These are phyloP conservation scores for Globisporangium sylvaticum DNA, from an alignment of 352 stramenopile species.

Conservation along the genomic window DNA sequence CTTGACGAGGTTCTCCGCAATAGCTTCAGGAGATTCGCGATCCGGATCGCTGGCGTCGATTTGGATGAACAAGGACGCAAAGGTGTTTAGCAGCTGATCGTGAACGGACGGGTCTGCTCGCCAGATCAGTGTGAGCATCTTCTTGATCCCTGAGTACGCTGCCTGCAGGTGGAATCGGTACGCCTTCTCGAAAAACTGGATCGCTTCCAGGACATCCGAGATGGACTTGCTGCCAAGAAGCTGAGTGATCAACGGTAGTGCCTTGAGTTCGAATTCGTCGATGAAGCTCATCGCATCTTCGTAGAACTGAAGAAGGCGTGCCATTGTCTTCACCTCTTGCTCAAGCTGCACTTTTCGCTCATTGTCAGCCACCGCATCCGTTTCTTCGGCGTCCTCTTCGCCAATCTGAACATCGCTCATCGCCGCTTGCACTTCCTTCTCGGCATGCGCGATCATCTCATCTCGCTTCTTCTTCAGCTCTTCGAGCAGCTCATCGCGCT, in stretches of 20 bases:
- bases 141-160: conserved; percentile 88
- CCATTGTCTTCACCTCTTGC: conserved; percentile 71
- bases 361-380: conserved; percentile 18
- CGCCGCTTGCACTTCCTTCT: conserved; percentile 66
- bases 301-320: conserved; percentile 89
- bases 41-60: conserved; percentile 43
- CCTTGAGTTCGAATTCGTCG: conserved; percentile 82
- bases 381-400: conserved; percentile 5
- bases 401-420: conserved; percentile 31
- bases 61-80: conserved; percentile 60
- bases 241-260: conserved; percentile 71
- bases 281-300: conserved; percentile 92
- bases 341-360: conserved; percentile 46
- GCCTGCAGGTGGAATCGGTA: conserved; percentile 88
- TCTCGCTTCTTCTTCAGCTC: conserved; percentile 57
- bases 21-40: conserved; percentile 33
- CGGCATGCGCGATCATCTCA: conserved; percentile 77
- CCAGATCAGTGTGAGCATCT: conserved; percentile 91
- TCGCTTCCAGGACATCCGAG: conserved; percentile 91
- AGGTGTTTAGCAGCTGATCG: conserved; percentile 88
- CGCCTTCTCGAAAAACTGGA: conserved; percentile 92
- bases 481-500: conserved; percentile 71
- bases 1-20: conserved; percentile 68
- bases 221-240: conserved; percentile 90
- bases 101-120: conserved; percentile 85